These are phyloP conservation scores for Phlebiopsis flavidoalba DNA, from an alignment of 768 basidiomycete genomes.

Conservation along the genomic window DNA sequence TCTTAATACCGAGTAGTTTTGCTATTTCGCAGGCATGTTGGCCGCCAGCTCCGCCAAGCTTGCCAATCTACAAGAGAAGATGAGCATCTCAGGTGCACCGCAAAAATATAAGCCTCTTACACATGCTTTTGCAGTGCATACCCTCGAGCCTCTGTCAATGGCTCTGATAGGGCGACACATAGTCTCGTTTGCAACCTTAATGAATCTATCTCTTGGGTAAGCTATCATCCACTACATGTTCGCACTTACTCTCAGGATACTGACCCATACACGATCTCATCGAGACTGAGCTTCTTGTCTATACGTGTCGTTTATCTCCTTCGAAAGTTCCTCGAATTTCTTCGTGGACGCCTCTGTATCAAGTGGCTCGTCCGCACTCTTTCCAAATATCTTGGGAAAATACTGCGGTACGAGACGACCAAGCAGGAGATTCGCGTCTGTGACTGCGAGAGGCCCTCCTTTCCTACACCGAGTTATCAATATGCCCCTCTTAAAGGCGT, in stretches of 20 bases:
- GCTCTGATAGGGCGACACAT: conserved; percentile 93
- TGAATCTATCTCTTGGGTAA: conserved; percentile 49
- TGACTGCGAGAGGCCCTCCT: conserved; percentile 87
- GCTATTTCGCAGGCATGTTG: conserved; percentile 95
- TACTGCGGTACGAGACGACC: conserved; percentile 86
- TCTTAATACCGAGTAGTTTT: conserved; percentile 77
- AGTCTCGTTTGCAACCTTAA: conserved; percentile 95
- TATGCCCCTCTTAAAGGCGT: neutral
- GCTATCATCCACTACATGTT: neutral
- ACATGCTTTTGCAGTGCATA: conserved; percentile 76
- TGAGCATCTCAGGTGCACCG: neutral
- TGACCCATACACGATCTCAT: conserved; percentile 88
- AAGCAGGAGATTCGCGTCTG: conserved; percentile 88
- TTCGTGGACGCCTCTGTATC: conserved; percentile 65
- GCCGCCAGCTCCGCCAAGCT: conserved; percentile 86
- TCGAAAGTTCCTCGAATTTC: conserved; percentile 64
- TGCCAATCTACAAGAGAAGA: conserved; percentile 47
- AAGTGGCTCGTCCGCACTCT: conserved; percentile 78
- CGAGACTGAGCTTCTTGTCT: conserved; percentile 57
- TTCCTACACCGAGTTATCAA: conserved; percentile 44
- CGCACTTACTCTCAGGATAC: neutral
- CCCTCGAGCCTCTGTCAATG: conserved; percentile 86
- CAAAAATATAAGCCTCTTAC: conserved; percentile 23
- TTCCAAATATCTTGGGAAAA: conserved; percentile 95
- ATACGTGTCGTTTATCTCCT: conserved; percentile 64